Evolutionary conservation across 768 basidiomycete genomes (phyloP), one percentile per base, ranked within the genome.

Genomic region (Pleurotus tuoliensis): DNA sequence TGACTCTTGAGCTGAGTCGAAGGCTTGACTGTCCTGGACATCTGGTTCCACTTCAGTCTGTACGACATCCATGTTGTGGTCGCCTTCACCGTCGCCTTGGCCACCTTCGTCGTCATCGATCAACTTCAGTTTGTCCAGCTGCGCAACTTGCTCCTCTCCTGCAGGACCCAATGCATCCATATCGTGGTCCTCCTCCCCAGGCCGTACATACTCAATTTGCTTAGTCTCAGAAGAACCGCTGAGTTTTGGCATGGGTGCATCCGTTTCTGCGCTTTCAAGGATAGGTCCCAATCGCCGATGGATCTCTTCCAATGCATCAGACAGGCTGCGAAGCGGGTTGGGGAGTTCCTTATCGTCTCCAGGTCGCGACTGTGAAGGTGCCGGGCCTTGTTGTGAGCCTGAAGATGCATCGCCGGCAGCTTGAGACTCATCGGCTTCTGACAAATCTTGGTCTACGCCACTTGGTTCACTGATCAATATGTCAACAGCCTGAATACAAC

Each of bases 151-250:
- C 62, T 96, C 93, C 43, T 92, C 86, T 8, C 81, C 85, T 2
- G 95, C 88, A 1, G 92, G 85, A 5, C 93, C 96, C 18, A 98
- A 80, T 1, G 94, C 93, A 70, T 96, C 93, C 83, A 90, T 90
- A 34, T 87, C 82, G 55, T 87, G 74, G 58, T 82, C 83, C 25
- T 73, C 76, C 47, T 88, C 86, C 39, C 86, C 86, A 1, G 89
- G 82, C 56, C 78, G 78, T 40, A 90, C 71, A 69, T 96, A 93
- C 67, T 97, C 92, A 12, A 97, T 69, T 61, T 85, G 82, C 6
- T 80, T 72, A 2, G 74, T 64, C 13, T 70, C 68, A 8, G 65
- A 69, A 0, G 72, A 67, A 38, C 80, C 73, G 41, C 75, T 73
- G 16, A 65, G 59, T n/a, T 68, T 64, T 40, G 77, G 71, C 50